Base-by-base conservation (phyloP, 1,139 yeast genomes). In the Diutina pseudorugosa region DNA sequence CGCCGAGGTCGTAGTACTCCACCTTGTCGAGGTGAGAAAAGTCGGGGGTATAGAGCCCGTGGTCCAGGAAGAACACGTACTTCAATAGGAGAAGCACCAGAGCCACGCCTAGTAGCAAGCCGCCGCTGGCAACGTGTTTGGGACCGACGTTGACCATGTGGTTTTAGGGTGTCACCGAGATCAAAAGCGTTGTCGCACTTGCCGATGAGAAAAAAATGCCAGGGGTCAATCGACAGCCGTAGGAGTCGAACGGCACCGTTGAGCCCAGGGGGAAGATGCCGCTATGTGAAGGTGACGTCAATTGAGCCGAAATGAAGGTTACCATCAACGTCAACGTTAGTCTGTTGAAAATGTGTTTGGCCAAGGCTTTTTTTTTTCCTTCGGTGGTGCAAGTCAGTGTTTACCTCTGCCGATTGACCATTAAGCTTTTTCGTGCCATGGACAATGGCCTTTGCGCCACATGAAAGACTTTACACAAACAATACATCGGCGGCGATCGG, bases 1-100 rank as follows among this genome's bases (percentile, higher is more conserved):
- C 66, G 4, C 60, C 70, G 57, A 79, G 68, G 59, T 79, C 83
- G 57, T 69, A 76, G 59, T 63, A 78, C 51, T 66, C 64, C 3
- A 75, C 73, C 20, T 61, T 61, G 1, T 61, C 57, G 18, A 61
- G 56, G 20, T 55, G 49, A 23, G 53, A 36, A 54, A 67, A 65
- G 52, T 62, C 58, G 16, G 70, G 70, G 45, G 53, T 55, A 52
- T 58, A 54, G 51, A 57, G 49, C 16, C 40, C 40, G 6, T 11
- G 27, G 19, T n/a, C 11, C 11, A 33, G n/a, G 8, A 27, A 14
- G 7, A 45, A 16, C 16, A 27, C 5, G n/a, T 27, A 27, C 40
- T 27, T 25, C 12, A 45, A n/a, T 14, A 45, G 6, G 21, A 45
- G 30, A 7, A 45, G 40, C 5, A 45, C 40, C 40, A 27, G 40